phyloP scores from a whole-genome alignment of 768 basidiomycete genomes.

The Boletus vermiculosoides region DNA sequence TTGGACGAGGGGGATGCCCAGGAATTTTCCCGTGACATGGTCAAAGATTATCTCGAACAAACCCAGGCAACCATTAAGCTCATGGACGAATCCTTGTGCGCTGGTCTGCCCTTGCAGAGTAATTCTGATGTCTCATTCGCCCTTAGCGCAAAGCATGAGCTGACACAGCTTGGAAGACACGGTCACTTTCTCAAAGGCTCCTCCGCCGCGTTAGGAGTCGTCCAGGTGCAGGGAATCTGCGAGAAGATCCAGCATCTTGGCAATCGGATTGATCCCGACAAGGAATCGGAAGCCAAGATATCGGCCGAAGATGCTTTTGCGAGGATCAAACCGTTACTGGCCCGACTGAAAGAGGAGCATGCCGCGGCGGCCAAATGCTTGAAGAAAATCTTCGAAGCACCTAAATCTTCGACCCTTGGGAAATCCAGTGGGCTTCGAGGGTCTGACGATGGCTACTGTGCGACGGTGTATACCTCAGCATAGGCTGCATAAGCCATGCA shows the following conservation, averaged over 20 bases:
- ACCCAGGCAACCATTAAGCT: conserved; percentile 69
- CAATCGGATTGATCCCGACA: conserved; percentile 52
- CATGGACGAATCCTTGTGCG: conserved; percentile 82
- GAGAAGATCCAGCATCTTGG: conserved; percentile 92
- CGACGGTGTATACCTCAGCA: conserved; percentile 7
- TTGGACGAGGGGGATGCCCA: conserved; percentile 81
- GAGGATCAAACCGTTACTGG: conserved; percentile 56
- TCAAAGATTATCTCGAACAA: conserved; percentile 77
- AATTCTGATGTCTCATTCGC: conserved; percentile 13
- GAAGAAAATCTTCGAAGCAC: conserved; percentile 35
- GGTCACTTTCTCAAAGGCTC: conserved; percentile 99
- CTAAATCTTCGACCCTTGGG: conserved; percentile 1
- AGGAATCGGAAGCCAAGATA: conserved; percentile 44
- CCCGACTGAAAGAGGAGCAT: conserved; percentile 66
- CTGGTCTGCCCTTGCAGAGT: conserved; percentile 23
- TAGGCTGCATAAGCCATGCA: conserved; percentile 6
- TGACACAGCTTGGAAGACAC: conserved; percentile 62
- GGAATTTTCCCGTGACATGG: conserved; percentile 80
- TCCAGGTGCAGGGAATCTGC: conserved; percentile 78
- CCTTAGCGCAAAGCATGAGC: conserved; percentile 54
- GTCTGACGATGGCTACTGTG: conserved; percentile 13
- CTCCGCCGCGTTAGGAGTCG: conserved; percentile 87
- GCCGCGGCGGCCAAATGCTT: conserved; percentile 66
- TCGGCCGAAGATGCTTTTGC: conserved; percentile 51
- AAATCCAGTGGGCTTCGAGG: background rate